Percentiles rank a stretch among this genome's conserved stretches.
phyloP scores from a whole-genome alignment of 139 green algal species.

The Mesotaenium endlicherianum region DNA sequence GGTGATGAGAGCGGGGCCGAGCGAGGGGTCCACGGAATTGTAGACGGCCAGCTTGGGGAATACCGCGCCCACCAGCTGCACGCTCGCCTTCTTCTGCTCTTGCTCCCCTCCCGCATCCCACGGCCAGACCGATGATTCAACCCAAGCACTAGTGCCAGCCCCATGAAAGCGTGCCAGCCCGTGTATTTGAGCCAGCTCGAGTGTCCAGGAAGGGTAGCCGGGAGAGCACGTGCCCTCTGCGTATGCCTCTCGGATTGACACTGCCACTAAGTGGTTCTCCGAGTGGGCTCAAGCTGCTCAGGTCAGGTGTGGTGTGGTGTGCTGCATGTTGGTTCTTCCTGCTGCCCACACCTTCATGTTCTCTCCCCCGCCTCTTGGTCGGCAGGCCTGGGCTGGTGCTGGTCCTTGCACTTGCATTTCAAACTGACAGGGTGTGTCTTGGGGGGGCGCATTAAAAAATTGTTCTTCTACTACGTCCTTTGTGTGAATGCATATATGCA shows the following conservation, averaged over 20 bases:
- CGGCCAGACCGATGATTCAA: neutral
- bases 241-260: neutral
- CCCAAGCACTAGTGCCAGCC: neutral
- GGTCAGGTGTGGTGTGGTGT: no score
- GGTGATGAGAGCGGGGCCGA: neutral
- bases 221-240: neutral
- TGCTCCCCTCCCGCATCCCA: neutral
- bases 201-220: neutral
- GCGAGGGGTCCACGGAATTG: constrained; percentile 36
- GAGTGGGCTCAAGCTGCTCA: neutral
- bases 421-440: no score
- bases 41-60: constrained; percentile 46
- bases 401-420: no score
- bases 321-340: no score
- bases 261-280: neutral
- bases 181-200: neutral
- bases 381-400: no score
- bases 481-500: no score
- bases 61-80: constrained; percentile 11
- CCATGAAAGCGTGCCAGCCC: neutral
- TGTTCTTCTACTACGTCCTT: no score
- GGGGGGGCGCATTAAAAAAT: no score
- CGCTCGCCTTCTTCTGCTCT: constrained; percentile 21
- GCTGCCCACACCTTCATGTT: no score
- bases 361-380: no score